These are phyloP conservation scores for Medicago lupulina DNA, from an alignment of 306 rosid species.

Conservation along the genomic window DNA sequence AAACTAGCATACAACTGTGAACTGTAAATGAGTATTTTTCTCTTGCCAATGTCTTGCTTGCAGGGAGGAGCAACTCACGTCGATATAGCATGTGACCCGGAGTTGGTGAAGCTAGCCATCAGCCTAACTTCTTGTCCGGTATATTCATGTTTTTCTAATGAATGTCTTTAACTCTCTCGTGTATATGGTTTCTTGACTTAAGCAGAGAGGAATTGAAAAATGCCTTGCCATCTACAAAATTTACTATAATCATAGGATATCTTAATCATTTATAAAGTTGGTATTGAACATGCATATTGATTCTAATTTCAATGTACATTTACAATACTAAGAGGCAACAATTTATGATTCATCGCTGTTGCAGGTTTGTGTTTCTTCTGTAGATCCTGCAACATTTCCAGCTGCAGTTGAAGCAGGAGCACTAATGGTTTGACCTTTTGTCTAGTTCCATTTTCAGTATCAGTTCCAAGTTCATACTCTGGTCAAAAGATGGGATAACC, in stretches of 20 bases:
- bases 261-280: no score
- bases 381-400: constrained; percentile 71
- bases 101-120: constrained; percentile 85
- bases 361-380: constrained; percentile 95
- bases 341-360: constrained; percentile 29
- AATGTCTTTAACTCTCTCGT: constrained; percentile 8
- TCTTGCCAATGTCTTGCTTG: constrained; percentile 7
- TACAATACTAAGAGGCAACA: no score
- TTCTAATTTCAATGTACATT: background rate
- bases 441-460: constrained; percentile 34
- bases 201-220: background rate
- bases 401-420: constrained; percentile 96
- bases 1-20: background rate
- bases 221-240: no score
- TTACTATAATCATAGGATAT: no score
- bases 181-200: constrained; percentile 18
- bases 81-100: constrained; percentile 96
- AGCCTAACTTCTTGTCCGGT: constrained; percentile 90
- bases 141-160: constrained; percentile 28
- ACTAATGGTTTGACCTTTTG: constrained; percentile 61
- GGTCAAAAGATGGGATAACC: constrained; percentile 11
- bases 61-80: constrained; percentile 98
- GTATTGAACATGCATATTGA: no score
- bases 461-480: constrained; percentile 16
- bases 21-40: background rate